A percentile compares a stretch with the other conserved stretches of the same genome.
phyloP scores from a whole-genome alignment of 805 yeast genomes.

The Saccharomyces cerevisiae region DNA sequence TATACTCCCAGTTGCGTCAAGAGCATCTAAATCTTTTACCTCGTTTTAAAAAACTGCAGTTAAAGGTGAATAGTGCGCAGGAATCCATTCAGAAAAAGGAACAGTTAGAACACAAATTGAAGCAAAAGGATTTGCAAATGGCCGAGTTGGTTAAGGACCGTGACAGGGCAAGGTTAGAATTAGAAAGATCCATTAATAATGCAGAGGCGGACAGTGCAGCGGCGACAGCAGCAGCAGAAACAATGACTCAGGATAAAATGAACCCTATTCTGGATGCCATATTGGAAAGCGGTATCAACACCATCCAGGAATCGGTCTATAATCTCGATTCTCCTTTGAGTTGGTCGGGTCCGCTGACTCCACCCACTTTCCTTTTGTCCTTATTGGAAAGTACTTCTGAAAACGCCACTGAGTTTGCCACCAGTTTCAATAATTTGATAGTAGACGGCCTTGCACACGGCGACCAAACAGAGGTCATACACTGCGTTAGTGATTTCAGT shows the following conservation, averaged over 20 bases:
- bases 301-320: constrained; percentile 63
- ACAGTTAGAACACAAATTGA: constrained; percentile 70
- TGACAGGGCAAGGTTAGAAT: constrained; percentile 79
- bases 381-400: constrained; percentile 63
- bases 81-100: constrained; percentile 82
- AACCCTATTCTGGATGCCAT: constrained; percentile 60
- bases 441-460: constrained; percentile 62
- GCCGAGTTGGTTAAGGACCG: constrained; percentile 86
- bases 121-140: constrained; percentile 75
- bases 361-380: constrained; percentile 29
- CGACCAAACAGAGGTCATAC: constrained; percentile 40
- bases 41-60: constrained; percentile 72
- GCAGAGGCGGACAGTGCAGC: constrained; percentile 35
- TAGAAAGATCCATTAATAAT: constrained; percentile 39
- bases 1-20: constrained; percentile 84
- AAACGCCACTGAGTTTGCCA: constrained; percentile 71
- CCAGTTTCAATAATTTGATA: constrained; percentile 62
- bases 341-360: constrained; percentile 7
- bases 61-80: constrained; percentile 82
- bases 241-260: constrained; percentile 42
- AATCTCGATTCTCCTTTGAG: constrained; percentile 59
- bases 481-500: constrained; percentile 33
- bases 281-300: constrained; percentile 55
- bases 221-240: constrained; percentile 26
- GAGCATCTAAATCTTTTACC: constrained; percentile 77